Conservation (phyloP, 2,329 filamentous ascomycete species). For the Xylariaceae sp. region DNA sequence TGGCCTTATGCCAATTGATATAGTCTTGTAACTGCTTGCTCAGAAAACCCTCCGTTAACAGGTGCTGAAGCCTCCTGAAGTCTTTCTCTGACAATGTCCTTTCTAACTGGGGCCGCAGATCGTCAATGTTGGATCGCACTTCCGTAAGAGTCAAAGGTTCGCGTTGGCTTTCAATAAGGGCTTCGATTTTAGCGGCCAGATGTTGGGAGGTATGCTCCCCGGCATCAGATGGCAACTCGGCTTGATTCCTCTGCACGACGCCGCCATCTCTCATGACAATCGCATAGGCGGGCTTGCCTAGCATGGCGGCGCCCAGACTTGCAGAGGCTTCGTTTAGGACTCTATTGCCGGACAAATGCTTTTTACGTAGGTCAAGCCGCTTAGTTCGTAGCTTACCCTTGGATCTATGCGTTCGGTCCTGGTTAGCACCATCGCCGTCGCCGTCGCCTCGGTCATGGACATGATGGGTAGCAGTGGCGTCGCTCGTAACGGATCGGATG, state of each 20-base stretch:
- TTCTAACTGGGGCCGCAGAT: constrained; percentile 51
- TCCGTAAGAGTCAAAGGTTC: constrained; percentile 43
- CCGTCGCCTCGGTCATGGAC: neutral
- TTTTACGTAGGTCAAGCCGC: constrained; percentile 26
- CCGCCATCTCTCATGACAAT: constrained; percentile 54
- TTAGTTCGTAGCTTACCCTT: constrained; percentile 10
- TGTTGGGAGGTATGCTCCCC: constrained; percentile 20
- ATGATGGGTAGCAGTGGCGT: constrained; percentile 5
- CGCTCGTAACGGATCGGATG: constrained; percentile 12
- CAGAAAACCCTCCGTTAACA: constrained; percentile 54
- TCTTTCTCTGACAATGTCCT: constrained; percentile 46
- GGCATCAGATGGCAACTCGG: neutral
- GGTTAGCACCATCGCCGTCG: neutral
- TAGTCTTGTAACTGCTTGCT: constrained; percentile 53
- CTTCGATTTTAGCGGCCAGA: constrained; percentile 42
- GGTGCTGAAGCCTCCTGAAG: constrained; percentile 48
- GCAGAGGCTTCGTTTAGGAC: constrained; percentile 32
- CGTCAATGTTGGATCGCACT: constrained; percentile 53
- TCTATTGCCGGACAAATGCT: constrained; percentile 32
- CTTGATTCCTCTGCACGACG: constrained; percentile 14
- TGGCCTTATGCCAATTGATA: constrained; percentile 29
- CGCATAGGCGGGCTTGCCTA: constrained; percentile 50
- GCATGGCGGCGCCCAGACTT: constrained; percentile 40
- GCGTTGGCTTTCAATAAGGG: constrained; percentile 38
- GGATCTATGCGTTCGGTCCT: neutral